These are phyloP conservation scores for Chaetomium sp. DNA, from an alignment of 2,329 filamentous ascomycete species.

Conservation along the genomic window DNA sequence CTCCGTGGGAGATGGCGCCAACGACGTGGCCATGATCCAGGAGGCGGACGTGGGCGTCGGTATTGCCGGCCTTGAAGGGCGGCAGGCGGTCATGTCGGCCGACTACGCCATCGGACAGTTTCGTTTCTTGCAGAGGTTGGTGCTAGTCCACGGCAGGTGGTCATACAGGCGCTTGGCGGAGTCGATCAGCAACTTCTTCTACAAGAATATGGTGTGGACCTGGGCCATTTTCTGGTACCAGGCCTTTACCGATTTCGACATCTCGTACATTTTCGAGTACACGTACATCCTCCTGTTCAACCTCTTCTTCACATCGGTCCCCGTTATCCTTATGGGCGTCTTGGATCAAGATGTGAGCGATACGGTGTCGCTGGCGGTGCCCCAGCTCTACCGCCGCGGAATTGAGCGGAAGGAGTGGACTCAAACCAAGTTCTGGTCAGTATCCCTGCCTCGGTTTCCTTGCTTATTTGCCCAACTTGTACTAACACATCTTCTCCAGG, in stretches of 20 bases:
- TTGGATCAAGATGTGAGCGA: constrained; percentile 97
- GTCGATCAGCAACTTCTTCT: constrained; percentile 98
- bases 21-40: constrained; percentile 97
- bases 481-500: constrained; percentile 54
- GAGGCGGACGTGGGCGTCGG: constrained; percentile 96
- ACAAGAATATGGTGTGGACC: constrained; percentile 99
- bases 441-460: constrained; percentile 27
- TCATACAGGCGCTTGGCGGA: constrained; percentile 94
- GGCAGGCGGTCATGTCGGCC: constrained; percentile 93
- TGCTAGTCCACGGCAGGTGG: constrained; percentile 91
- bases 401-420: constrained; percentile 98
- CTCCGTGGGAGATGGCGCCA: constrained; percentile 89
- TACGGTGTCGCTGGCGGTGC: constrained; percentile 88
- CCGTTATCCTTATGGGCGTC: constrained; percentile 93
- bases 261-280: constrained; percentile 96
- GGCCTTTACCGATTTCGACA: constrained; percentile 93
- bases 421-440: constrained; percentile 92
- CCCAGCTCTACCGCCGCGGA: constrained; percentile 90
- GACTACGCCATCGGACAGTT: constrained; percentile 97
- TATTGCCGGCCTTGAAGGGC: constrained; percentile 89
- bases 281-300: constrained; percentile 98
- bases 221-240: constrained; percentile 97
- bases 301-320: constrained; percentile 91
- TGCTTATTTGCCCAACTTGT: background rate
- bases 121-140: constrained; percentile 78